These are phyloP conservation scores for Penicillium sp. DNA, from an alignment of 2,329 filamentous ascomycete species.

Conservation along the genomic window DNA sequence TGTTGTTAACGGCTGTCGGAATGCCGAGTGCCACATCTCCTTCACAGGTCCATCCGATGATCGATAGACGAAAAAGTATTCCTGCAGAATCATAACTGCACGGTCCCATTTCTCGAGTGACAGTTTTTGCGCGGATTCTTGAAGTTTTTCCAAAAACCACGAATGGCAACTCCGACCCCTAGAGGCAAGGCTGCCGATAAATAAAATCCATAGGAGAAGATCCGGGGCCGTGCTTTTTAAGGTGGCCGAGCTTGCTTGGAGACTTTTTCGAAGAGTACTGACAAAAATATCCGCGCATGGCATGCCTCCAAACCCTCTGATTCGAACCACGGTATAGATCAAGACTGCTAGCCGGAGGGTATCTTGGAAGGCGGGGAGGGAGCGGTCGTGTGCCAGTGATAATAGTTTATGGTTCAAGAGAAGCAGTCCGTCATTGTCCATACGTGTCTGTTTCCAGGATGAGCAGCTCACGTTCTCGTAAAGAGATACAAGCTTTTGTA, in stretches of 20 bases:
- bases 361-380: constrained; percentile 21
- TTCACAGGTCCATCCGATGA: constrained; percentile 16
- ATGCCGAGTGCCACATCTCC: constrained; percentile 16
- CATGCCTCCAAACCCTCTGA: constrained; percentile 25
- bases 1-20: not conserved
- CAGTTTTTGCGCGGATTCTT: constrained; percentile 13
- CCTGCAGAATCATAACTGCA: constrained; percentile 15
- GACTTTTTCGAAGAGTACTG: constrained; percentile 13
- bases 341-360: constrained; percentile 21
- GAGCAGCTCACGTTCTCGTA: constrained; percentile 20
- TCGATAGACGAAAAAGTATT: constrained; percentile 24
- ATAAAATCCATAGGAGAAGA: constrained; percentile 26
- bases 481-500: constrained; percentile 22
- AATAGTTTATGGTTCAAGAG: constrained; percentile 19
- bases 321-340: constrained; percentile 22
- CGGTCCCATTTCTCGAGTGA: constrained; percentile 19
- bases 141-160: constrained; percentile 24
- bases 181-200: constrained; percentile 28
- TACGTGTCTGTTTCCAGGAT: constrained; percentile 21
- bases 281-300: constrained; percentile 22
- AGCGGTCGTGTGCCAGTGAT: constrained; percentile 4
- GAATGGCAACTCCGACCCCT: constrained; percentile 18
- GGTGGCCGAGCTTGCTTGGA: constrained; percentile 5
- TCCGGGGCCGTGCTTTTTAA: constrained; percentile 15
- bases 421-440: constrained; percentile 29